Base-by-base conservation (phyloP, 371 early-diverging fungal species). In the Mortierella sp. region DNA sequence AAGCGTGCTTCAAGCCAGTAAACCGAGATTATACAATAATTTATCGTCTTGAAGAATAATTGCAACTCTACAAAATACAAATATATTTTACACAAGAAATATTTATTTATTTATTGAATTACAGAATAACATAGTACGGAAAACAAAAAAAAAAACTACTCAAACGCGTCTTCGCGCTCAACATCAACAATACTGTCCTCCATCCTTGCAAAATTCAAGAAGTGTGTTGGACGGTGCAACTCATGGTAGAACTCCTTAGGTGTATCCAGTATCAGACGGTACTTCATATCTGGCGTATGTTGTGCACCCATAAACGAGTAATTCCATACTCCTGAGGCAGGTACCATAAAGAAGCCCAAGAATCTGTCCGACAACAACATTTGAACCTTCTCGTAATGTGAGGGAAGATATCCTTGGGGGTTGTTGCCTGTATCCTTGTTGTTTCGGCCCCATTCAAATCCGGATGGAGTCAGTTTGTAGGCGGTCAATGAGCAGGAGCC, bases 271-370 rank as follows among this genome's bases (percentile, higher is more conserved):
- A 91, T 91, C 67, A 98, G 84, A 9, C 88, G 86, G 77, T 98
- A 98, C 75, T 93, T 93, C 97, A 98, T 97, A 65, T 95, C 96
- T 0, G 94, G 90, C 47, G 92, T 90, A 78, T 96, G 96, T 70
- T 91, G 93, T 24, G 97, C 94, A 28, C 97, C 98, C 96, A 96
- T 96, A 79, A 97, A 96, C 85, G 94, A 94, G 84, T 98, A 98
- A 86, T 99, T 98, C 99, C 99, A 99, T 43, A 94, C 83, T 52
- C 95, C 96, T 43, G 93, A 91, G 24, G 92, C 94, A 1, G 99
- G 99, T 1, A 98, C 98, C 97, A 98, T 96, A 70, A 98, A 99
- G 92, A 93, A 97, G 57, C 99, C 99, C 65, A 96, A 91, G 93
- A 97, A 97, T 58, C 95, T 89, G 84, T 98, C 98, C 21, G 96